These are phyloP conservation scores for Penicillium soppii DNA, from an alignment of 495 filamentous ascomycete species.

Conservation along the genomic window DNA sequence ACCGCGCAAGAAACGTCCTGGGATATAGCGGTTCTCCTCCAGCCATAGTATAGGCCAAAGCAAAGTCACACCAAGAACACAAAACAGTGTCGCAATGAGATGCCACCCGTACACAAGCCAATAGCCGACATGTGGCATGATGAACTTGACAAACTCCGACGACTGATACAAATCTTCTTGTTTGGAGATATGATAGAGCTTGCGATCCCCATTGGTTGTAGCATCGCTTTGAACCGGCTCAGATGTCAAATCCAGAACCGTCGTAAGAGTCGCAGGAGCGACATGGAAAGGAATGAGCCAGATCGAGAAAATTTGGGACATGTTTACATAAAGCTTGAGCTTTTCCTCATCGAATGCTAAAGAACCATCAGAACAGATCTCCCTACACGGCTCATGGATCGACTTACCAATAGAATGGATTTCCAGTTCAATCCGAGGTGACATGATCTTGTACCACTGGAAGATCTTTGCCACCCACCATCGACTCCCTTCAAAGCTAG, in stretches of 20 bases:
- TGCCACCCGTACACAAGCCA: conserved; percentile 58
- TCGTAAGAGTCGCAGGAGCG: conserved; percentile 66
- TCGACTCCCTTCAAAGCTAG: conserved; percentile 55
- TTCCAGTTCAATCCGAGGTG: conserved; percentile 66
- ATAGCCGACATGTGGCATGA: conserved; percentile 38
- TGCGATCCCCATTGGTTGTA: conserved; percentile 23
- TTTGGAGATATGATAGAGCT: conserved; percentile 64
- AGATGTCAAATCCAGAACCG: conserved; percentile 61
- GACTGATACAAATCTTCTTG: conserved; percentile 86
- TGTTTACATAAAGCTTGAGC: conserved; percentile 65
- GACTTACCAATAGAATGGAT: conserved; percentile 66
- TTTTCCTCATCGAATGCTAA: conserved; percentile 66
- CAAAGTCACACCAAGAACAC: conserved; percentile 53
- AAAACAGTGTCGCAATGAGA: conserved; percentile 59
- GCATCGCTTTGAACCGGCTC: conserved; percentile 18
- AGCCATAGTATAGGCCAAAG: conserved; percentile 55
- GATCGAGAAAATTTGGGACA: conserved; percentile 71
- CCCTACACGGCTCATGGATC: not conserved
- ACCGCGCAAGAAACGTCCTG: conserved; percentile 16
- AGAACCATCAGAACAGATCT: not conserved
- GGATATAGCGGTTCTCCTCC: conserved; percentile 39
- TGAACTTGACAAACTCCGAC: conserved; percentile 74
- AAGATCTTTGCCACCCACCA: conserved; percentile 66
- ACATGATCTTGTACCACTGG: conserved; percentile 85
- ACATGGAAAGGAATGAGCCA: conserved; percentile 75